phyloP scores from a whole-genome alignment of 352 stramenopile genomes.

The Globisporangium polare region DNA sequence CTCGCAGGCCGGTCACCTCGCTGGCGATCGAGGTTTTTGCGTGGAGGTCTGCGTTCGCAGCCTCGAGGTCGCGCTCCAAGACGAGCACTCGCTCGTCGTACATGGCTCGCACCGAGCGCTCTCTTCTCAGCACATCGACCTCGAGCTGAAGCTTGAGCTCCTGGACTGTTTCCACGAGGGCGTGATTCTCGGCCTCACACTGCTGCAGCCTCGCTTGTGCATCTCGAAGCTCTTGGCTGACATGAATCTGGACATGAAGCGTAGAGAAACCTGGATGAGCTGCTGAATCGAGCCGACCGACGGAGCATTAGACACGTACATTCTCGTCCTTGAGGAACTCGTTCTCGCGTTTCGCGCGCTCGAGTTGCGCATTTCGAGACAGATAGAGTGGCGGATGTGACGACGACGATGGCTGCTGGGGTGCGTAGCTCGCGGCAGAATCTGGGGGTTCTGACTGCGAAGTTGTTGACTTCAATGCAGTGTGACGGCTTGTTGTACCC shows the following conservation, averaged over 20 bases:
- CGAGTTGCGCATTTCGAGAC: slow-evolving; percentile 41
- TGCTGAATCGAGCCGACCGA: not conserved
- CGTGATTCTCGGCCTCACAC: slow-evolving; percentile 25
- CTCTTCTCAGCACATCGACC: slow-evolving; percentile 52
- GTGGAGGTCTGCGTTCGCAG: slow-evolving; percentile 26
- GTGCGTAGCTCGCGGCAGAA: not conserved
- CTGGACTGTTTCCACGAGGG: slow-evolving; percentile 28
- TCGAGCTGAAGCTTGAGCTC: slow-evolving; percentile 38
- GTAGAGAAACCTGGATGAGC: not conserved
- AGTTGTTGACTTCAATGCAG: not conserved
- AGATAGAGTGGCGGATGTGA: slow-evolving; percentile 35
- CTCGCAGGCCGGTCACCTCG: slow-evolving; percentile 35
- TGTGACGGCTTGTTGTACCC: not conserved
- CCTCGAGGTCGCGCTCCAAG: slow-evolving; percentile 41
- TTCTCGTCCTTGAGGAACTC: slow-evolving; percentile 61
- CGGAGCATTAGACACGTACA: slow-evolving; percentile 15
- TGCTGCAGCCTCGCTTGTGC: slow-evolving; percentile 20
- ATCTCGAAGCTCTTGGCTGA: slow-evolving; percentile 28
- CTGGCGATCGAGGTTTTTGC: slow-evolving; percentile 29
- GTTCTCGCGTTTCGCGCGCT: slow-evolving; percentile 45
- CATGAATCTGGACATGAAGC: slow-evolving; percentile 26
- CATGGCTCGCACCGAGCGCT: slow-evolving; percentile 38
- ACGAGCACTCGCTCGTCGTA: slow-evolving; percentile 49
- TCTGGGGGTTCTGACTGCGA: not conserved
- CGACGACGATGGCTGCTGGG: not conserved